Percentiles rank a stretch among this genome's conserved stretches.
phyloP scores from a whole-genome alignment of 345 rosid species.

The Corchorus olitorius region DNA sequence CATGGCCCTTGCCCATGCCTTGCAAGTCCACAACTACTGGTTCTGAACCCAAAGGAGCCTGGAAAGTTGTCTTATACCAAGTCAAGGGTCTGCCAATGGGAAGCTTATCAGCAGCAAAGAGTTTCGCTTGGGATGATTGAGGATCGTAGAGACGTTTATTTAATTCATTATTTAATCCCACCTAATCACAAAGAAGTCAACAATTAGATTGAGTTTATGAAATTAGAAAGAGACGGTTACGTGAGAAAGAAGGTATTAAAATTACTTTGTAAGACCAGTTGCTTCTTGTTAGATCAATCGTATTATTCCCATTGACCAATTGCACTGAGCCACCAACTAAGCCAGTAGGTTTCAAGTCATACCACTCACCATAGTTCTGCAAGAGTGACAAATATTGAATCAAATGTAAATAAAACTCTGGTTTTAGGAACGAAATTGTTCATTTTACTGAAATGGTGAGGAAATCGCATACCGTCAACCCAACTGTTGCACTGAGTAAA shows the following conservation, averaged over 20 bases:
- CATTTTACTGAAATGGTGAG: background rate
- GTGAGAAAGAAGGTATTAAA: background rate
- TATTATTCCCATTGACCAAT: conserved; percentile 33
- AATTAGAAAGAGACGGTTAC: conserved; percentile 30
- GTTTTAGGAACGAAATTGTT: background rate
- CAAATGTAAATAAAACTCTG: background rate
- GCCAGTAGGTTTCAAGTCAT: conserved; percentile 28
- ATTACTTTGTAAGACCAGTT: conserved; percentile 22
- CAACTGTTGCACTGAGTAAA: conserved; percentile 56
- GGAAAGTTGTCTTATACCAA: conserved; percentile 71
- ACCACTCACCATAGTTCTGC: conserved; percentile 38
- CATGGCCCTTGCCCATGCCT: conserved; percentile 73
- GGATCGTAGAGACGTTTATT: conserved; percentile 26
- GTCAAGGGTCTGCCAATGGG: conserved; percentile 42
- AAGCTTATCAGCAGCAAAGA: conserved; percentile 33
- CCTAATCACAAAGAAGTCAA: conserved; percentile 30
- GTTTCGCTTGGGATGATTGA: background rate
- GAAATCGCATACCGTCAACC: conserved; percentile 41
- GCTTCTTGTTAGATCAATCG: conserved; percentile 22
- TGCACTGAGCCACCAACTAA: conserved; percentile 38
- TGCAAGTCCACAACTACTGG: conserved; percentile 69
- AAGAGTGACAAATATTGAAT: background rate
- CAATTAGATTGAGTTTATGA: conserved; percentile 15
- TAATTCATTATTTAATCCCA: conserved; percentile 48
- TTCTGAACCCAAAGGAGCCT: conserved; percentile 54